phyloP scores from a whole-genome alignment of 1,139 yeast genomes.

The Pichia sp. region DNA sequence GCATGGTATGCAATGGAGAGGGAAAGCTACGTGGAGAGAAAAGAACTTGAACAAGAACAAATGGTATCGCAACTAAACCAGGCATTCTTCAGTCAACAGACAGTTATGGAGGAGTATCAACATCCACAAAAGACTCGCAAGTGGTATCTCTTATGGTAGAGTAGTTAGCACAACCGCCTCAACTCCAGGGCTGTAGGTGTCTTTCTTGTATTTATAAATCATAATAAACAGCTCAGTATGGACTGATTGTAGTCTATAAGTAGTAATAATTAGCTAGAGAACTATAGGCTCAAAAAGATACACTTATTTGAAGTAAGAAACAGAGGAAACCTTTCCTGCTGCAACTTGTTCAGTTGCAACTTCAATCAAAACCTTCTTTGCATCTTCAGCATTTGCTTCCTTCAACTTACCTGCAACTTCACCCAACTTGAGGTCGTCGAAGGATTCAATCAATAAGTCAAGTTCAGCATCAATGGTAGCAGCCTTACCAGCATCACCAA shows the following conservation, averaged over 20 bases:
- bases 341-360: constrained; percentile 30
- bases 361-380: constrained; percentile 36
- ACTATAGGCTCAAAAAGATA: no score
- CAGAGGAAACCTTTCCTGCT: constrained; percentile 12
- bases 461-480: constrained; percentile 71
- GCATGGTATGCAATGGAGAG: constrained; percentile 24
- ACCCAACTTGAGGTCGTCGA: constrained; percentile 70
- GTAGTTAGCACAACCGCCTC: no score
- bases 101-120: constrained; percentile 7
- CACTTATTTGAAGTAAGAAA: constrained; percentile 9
- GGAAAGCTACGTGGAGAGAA: constrained; percentile 18
- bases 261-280: no score
- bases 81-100: constrained; percentile 20
- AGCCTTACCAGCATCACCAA: constrained; percentile 67
- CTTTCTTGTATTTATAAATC: no score
- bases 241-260: no score
- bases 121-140: background rate
- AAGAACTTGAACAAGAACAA: constrained; percentile 17
- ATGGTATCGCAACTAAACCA: constrained; percentile 20
- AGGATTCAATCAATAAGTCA: constrained; percentile 67
- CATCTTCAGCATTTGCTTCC: constrained; percentile 34
- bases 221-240: no score
- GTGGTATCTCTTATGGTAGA: constrained; percentile 2
- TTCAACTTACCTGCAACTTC: constrained; percentile 56
- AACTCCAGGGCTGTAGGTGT: no score